Percentiles rank a stretch among this genome's conserved stretches.
phyloP scores from a whole-genome alignment of 1,284 basidiomycete species.

The Lentinula novae-zelandiae region DNA sequence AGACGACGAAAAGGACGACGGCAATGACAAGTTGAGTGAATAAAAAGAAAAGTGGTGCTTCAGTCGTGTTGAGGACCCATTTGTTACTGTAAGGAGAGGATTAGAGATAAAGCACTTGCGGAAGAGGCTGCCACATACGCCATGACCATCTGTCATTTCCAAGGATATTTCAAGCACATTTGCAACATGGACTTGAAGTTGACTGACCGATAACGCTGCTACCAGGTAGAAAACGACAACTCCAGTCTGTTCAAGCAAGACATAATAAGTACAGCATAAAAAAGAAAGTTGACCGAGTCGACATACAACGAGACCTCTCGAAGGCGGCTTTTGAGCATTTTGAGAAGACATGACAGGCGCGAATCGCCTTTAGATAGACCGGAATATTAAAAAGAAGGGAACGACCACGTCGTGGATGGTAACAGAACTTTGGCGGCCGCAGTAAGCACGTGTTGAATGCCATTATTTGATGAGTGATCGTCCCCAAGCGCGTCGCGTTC shows the following conservation, averaged over 20 bases:
- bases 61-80: slow-evolving; percentile 71
- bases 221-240: slow-evolving; percentile 77
- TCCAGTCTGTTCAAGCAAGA: slow-evolving; percentile 38
- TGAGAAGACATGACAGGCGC: slow-evolving; percentile 13
- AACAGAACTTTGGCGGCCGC: background rate
- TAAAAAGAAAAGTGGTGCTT: slow-evolving; percentile 82
- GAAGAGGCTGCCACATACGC: slow-evolving; percentile 44
- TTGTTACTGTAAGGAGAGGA: slow-evolving; percentile 54
- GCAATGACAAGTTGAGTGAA: slow-evolving; percentile 78
- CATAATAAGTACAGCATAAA: background rate
- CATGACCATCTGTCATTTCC: slow-evolving; percentile 65
- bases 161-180: background rate
- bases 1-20: slow-evolving; percentile 65
- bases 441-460: background rate
- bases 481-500: slow-evolving; percentile 8
- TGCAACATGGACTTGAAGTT: background rate
- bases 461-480: background rate
- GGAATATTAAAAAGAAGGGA: background rate
- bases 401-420: background rate
- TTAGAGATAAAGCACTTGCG: background rate
- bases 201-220: slow-evolving; percentile 75
- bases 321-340: slow-evolving; percentile 17
- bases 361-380: background rate
- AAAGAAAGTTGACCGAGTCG: background rate
- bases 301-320: slow-evolving; percentile 17